Conservation (phyloP, 768 basidiomycete genomes). For the Rhodotorula graminis region DNA sequence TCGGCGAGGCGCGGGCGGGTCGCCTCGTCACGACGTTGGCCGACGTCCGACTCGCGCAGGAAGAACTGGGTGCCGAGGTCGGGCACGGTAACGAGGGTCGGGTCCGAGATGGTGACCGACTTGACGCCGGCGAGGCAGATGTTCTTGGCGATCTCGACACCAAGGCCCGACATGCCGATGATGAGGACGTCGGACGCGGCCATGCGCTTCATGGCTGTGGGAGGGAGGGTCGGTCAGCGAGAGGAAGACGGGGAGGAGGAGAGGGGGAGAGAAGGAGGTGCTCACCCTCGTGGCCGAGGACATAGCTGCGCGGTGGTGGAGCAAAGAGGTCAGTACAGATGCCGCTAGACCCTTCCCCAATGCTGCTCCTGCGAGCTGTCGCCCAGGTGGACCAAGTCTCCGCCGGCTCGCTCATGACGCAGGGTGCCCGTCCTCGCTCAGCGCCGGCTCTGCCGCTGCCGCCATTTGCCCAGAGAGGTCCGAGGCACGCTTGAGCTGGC, state of each 20-base stretch:
- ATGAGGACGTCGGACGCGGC: conserved; percentile 90
- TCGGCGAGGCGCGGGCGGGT: conserved; percentile 85
- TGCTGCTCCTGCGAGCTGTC: background rate
- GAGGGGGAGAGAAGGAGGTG: background rate
- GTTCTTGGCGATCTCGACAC: conserved; percentile 97
- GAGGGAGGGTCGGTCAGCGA: background rate
- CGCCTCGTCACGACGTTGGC: conserved; percentile 78
- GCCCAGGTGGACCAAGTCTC: too few species aligned
- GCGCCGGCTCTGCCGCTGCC: too few species aligned
- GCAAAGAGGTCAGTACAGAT: background rate
- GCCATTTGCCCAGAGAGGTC: too few species aligned
- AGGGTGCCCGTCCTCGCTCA: background rate
- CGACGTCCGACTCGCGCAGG: conserved; percentile 77
- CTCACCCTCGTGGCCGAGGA: conserved; percentile 5
- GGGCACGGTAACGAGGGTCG: conserved; percentile 75
- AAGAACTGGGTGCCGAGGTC: conserved; percentile 99
- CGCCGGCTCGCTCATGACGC: conserved; percentile 1
- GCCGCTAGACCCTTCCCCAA: background rate
- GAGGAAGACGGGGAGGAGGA: background rate
- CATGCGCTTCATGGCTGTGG: conserved; percentile 95
- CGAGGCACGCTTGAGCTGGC: too few species aligned
- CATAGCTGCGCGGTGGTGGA: background rate
- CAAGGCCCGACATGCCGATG: conserved; percentile 83
- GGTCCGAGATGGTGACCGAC: conserved; percentile 92
- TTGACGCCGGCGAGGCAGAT: conserved; percentile 92